Base-by-base conservation (phyloP, 2,329 filamentous ascomycete genomes). In the Arthrocladium fulminans region DNA sequence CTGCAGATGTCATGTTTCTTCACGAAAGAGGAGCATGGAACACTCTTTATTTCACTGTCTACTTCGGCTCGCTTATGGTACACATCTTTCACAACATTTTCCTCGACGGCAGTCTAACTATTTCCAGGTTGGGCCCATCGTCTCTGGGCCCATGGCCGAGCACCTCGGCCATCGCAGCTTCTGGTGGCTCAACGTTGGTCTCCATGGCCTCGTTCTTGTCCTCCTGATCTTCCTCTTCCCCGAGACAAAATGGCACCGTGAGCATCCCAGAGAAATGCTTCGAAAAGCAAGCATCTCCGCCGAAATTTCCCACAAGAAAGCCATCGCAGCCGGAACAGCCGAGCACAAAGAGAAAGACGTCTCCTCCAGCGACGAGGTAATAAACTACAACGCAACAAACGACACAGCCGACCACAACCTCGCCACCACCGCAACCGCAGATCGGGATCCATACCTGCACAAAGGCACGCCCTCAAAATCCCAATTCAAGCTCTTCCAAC, bases 1-100 rank as follows among this genome's bases (percentile, higher is more conserved):
- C 83, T 57, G 76, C 80, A 2, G 80, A 83, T 57, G 72, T 81
- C 9, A 77, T 79, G 59, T 83, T 84, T 62, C 66, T 84, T 8
- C 77, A 82, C 57, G 77, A 83, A 43, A 72, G 80, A 49, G 80
- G 80, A 5, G 77, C 75, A 54, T 82, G 73, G 66, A 78, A 78
- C 54, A 79, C 76, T 0, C 6, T 35, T 5, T 34, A 45, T 59
- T 83, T 80, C 65, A 73, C 73, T 0, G 67, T 74, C 10, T 83
- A 82, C 60, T 81, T 82, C 67, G 79, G 77, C 2, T 73, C 74
- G 9, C 64, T 83, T 20, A 81, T 80, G 76, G 72, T 73, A n/a
- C n/a, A n/a, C n/a, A n/a, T 53, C 61, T 54, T 52, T 19, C 52
- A 60, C 37, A 45, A 51, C 22, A 35, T 15, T 19, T n/a, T 47